Evolutionary conservation across 768 basidiomycete species (phyloP), one percentile per base, ranked within the genome.

Genomic region (Pisolithus albus): DNA sequence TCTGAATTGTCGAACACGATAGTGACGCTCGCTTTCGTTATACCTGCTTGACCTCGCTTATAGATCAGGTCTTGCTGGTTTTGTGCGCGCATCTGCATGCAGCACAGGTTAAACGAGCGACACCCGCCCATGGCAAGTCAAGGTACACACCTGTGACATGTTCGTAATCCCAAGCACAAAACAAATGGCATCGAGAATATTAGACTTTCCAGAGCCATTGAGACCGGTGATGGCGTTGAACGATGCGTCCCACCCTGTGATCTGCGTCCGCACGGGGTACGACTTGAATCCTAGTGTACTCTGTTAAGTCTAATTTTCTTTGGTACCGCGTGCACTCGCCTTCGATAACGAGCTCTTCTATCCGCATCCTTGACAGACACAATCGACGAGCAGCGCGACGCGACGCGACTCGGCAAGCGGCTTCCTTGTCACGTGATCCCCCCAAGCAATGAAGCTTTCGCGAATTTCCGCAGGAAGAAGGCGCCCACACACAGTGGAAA

Each of bases 1-100:
- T 98, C 94, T 1, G 92, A 89, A 67, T 99, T 99, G 76, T 98
- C 92, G 62, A 99, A 99, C 2, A 99, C 94, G 61, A 98, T 92
- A 28, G 96, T 97, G 3, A 99, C 96, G 56, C 91, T 94, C 4
- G 96, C 96, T 74, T 95, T 94, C 10, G 91, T 92, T 53, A 98
- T 77, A 9, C 96, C 96, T 19, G 96, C 94, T 68, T 98, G 94
- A 0, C 96, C 96, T 36, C 96, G 88, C 69, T 99, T 99, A 79
- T 99, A 99, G 51, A 99, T 97, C 60, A 99, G 82, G 66, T 99
- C 96, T 67, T 92, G 88, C 63, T 96, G 88, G 70, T 97, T 98
- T 57, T 87, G 79, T 15, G 91, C 93, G 47, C 93, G 89, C 81
- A 96, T 92, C 92, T 93, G 57, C 21, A 30, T 26, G 23, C 38